These are phyloP conservation scores for Filosporella fistucella DNA, from an alignment of 495 filamentous ascomycete species.

Conservation along the genomic window DNA sequence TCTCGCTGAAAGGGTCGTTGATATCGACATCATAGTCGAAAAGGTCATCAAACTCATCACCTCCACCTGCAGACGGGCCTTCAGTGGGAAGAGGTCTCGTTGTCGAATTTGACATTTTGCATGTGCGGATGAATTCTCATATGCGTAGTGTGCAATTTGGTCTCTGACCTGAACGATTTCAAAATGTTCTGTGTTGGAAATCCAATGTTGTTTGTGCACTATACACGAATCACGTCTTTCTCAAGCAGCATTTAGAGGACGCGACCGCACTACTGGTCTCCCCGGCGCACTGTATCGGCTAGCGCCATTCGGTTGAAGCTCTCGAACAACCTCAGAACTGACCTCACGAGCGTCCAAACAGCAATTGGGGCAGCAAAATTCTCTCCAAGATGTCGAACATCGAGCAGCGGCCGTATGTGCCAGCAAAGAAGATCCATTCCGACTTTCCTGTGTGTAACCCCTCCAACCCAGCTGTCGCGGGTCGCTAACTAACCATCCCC, in stretches of 20 bases:
- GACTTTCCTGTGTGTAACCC: slow-evolving; percentile 69
- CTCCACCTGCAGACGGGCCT: slow-evolving; percentile 20
- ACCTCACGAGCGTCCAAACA: slow-evolving; percentile 3
- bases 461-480: background rate
- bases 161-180: no score
- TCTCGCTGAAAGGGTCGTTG: slow-evolving; percentile 28
- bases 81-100: slow-evolving; percentile 12
- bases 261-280: slow-evolving; percentile 9
- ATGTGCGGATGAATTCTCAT: no score
- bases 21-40: slow-evolving; percentile 68
- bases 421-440: slow-evolving; percentile 68
- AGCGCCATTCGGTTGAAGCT: slow-evolving; percentile 16
- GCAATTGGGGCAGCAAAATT: slow-evolving; percentile 28
- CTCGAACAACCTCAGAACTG: slow-evolving; percentile 8
- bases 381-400: slow-evolving; percentile 53
- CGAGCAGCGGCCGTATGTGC: slow-evolving; percentile 56
- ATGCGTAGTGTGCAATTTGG: no score
- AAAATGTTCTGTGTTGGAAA: background rate
- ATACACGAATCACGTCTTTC: slow-evolving; percentile 13
- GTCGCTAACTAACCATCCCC: slow-evolving; percentile 14
- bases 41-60: slow-evolving; percentile 49
- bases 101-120: slow-evolving; percentile 16
- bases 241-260: slow-evolving; percentile 9
- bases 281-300: slow-evolving; percentile 9
- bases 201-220: no score